Base-by-base conservation (phyloP, 352 stramenopile species). In the Blastocystis sp. region DNA sequence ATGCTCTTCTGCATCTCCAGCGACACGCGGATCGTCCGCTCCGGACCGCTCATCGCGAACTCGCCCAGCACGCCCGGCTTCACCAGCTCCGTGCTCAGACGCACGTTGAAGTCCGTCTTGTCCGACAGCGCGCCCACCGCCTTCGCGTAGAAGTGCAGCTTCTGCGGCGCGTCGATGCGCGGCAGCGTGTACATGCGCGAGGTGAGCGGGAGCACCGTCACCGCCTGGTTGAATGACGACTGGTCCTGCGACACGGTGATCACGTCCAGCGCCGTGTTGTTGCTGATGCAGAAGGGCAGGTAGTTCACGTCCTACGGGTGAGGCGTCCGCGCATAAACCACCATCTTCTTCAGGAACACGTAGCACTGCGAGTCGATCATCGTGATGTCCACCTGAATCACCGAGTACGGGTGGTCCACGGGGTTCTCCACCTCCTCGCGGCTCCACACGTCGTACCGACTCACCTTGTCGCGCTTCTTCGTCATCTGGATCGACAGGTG, bases 321-420 rank as follows among this genome's bases (percentile, higher is more conserved):
- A 78, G 10, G 13, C 31, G 12, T 24, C 29, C 24, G 10, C 10
- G 1, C 3, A 26, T 2, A 1, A 31, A 13, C 19, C n/a, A 78
- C 66, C 74, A 85, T 85, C n/a, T 85, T 85, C 74, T 85, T 85
- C 4, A 85, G 35, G 33, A 85, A 85, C 51, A 85, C 74, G 41
- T 69, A 85, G 41, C 74, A 85, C 51, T 85, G 74, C 55, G 45
- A 39, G 1, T 85, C 29, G n/a, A 85, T 39, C 55, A 51, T 67
- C 74, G 74, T 70, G 2, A 85, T 41, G 66, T 85, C 74, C n/a
- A 85, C 50, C 55, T 85, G 74, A 2, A 85, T 39, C 1, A 85
- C 50, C 37, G 50, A 69, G 16, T 62, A 85, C 45, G 65, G 26
- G 4, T 62, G 26, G 3, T 55, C 60, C 29, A 69, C 55, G 29